These are phyloP conservation scores for Boletus sp. DNA, from an alignment of 768 basidiomycete genomes.

Conservation along the genomic window DNA sequence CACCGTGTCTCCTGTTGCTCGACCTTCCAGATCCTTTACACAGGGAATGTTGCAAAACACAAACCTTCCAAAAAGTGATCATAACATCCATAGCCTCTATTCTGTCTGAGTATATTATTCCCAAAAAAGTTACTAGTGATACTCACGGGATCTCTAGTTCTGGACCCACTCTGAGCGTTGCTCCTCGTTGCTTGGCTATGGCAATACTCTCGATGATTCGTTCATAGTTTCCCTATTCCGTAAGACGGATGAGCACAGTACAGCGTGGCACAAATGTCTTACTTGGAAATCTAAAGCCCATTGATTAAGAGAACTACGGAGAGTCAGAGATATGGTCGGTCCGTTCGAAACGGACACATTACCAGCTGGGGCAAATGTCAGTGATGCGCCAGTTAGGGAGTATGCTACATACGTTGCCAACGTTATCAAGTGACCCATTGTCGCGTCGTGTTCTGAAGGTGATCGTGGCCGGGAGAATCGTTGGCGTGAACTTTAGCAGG, in stretches of 20 bases:
- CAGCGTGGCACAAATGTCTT: slow-evolving; percentile 8
- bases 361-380: slow-evolving; percentile 24
- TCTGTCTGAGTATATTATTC: neutral
- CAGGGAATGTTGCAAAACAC: neutral
- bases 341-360: neutral
- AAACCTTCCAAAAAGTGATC: slow-evolving; percentile 97
- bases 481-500: neutral
- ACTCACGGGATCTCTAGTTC: slow-evolving; percentile 92
- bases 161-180: slow-evolving; percentile 90
- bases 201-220: slow-evolving; percentile 85
- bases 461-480: neutral
- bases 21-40: neutral
- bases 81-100: slow-evolving; percentile 92
- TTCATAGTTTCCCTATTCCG: slow-evolving; percentile 80
- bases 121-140: neutral
- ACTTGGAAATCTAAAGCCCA: slow-evolving; percentile 97
- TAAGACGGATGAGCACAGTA: neutral
- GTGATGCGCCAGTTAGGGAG: neutral
- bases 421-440: slow-evolving; percentile 84
- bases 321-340: slow-evolving; percentile 10
- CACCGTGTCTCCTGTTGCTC: slow-evolving; percentile 78
- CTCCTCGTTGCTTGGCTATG: slow-evolving; percentile 85
- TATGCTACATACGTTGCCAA: slow-evolving; percentile 69
- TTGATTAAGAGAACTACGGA: slow-evolving; percentile 82
- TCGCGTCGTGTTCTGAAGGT: neutral